A percentile compares a stretch with the other conserved stretches of the same genome.
Evolutionary conservation across 768 basidiomycete genomes (phyloP).

Genomic region (Tylopilus balloui): DNA sequence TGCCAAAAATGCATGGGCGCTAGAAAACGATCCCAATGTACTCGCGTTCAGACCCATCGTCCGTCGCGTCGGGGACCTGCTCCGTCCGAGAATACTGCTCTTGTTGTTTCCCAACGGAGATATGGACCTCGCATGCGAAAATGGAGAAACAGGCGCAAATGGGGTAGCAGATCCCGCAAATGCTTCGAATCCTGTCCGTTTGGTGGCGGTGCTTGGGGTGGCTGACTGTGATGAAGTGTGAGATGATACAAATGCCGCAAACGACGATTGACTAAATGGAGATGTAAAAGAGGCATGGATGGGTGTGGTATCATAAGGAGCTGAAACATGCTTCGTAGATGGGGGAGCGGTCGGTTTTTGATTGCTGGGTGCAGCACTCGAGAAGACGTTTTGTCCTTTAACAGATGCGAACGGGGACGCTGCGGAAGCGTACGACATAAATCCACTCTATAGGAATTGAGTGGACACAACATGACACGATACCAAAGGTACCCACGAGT

Average conservation of each 20-base stretch:
- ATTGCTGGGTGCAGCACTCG: slow-evolving; percentile 22
- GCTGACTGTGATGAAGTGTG: slow-evolving; percentile 16
- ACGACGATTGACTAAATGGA: slow-evolving; percentile 20
- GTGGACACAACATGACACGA: slow-evolving; percentile 8
- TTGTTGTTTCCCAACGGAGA: slow-evolving; percentile 42
- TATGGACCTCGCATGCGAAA: slow-evolving; percentile 39
- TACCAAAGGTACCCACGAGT: slow-evolving; percentile 38
- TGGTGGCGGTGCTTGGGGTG: slow-evolving; percentile 37
- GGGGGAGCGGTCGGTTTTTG: slow-evolving; percentile 29
- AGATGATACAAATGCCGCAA: slow-evolving; percentile 18
- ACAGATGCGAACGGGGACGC: slow-evolving; percentile 71
- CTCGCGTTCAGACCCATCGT: slow-evolving; percentile 38
- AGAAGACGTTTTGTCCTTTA: slow-evolving; percentile 59
- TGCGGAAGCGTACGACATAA: slow-evolving; percentile 74
- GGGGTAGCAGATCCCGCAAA: slow-evolving; percentile 51
- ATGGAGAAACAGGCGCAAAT: slow-evolving; percentile 39
- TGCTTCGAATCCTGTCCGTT: slow-evolving; percentile 55
- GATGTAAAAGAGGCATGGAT: slow-evolving; percentile 20
- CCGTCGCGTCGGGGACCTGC: slow-evolving; percentile 55
- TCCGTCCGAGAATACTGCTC: slow-evolving; percentile 30
- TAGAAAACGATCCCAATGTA: slow-evolving; percentile 61
- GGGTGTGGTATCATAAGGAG: slow-evolving; percentile 22
- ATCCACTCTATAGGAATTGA: slow-evolving; percentile 49
- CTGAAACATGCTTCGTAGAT: slow-evolving; percentile 15
- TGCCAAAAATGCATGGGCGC: slow-evolving; percentile 38